Percentiles rank a stretch among this genome's conserved stretches.
These are phyloP conservation scores for Aspergillus leporis DNA, from an alignment of 495 filamentous ascomycete species.

Conservation along the genomic window DNA sequence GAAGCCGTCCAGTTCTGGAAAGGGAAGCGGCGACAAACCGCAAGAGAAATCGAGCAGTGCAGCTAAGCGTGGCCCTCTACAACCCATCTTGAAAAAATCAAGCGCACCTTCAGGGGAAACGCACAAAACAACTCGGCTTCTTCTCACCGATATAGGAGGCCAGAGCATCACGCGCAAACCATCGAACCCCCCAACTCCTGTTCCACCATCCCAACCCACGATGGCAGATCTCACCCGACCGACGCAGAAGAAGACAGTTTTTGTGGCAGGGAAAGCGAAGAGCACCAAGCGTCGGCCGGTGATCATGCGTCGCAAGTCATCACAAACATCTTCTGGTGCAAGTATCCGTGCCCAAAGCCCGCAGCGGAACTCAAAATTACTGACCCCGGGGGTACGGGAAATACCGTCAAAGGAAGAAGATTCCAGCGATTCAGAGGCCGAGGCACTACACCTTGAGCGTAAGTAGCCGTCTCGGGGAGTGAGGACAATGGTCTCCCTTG, in stretches of 20 bases:
- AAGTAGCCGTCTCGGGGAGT: background rate
- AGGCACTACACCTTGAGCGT: background rate
- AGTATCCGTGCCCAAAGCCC: slow-evolving; percentile 22
- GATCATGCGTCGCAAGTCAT: slow-evolving; percentile 45
- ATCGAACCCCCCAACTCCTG: slow-evolving; percentile 30
- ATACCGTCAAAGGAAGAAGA: background rate
- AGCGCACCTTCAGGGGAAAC: slow-evolving; percentile 24
- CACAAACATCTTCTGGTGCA: slow-evolving; percentile 25
- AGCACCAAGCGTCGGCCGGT: slow-evolving; percentile 41
- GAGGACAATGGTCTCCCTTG: background rate
- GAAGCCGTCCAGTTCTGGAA: slow-evolving; percentile 4
- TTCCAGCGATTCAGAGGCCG: background rate
- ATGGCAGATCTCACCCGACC: slow-evolving; percentile 19
- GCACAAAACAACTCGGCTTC: slow-evolving; percentile 38
- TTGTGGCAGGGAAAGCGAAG: slow-evolving; percentile 33
- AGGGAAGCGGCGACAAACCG: slow-evolving; percentile 8
- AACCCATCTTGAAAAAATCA: slow-evolving; percentile 43
- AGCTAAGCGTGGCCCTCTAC: slow-evolving; percentile 22
- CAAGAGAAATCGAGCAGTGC: slow-evolving; percentile 10
- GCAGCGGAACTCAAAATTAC: slow-evolving; percentile 2
- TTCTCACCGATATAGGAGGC: slow-evolving; percentile 29
- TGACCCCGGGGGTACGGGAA: background rate
- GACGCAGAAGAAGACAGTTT: slow-evolving; percentile 32
- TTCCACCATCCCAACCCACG: slow-evolving; percentile 16
- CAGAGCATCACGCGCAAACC: slow-evolving; percentile 36